These are phyloP conservation scores for Tulasnella sp. DNA, from an alignment of 768 basidiomycete species.

Conservation along the genomic window DNA sequence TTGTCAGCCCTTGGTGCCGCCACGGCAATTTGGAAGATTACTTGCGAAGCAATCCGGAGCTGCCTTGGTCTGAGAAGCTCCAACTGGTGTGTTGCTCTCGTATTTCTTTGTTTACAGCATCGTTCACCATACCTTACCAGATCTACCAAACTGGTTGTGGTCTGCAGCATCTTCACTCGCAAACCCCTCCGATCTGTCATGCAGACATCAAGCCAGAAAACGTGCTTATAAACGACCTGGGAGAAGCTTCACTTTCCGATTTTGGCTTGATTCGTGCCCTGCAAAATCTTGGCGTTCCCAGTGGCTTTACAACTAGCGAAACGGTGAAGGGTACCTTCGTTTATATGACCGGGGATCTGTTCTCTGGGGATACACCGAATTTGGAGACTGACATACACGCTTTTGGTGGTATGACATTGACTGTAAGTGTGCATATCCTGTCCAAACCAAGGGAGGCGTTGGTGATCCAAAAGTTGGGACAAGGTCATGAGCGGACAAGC, in stretches of 20 bases:
- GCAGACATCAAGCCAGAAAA: neutral
- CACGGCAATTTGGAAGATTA: neutral
- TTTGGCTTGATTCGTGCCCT: neutral
- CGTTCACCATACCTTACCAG: neutral
- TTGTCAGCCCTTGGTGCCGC: neutral
- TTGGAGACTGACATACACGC: neutral
- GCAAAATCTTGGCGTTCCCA: neutral
- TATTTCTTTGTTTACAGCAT: neutral
- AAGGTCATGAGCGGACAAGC: neutral
- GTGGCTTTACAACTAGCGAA: neutral
- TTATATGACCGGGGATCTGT: neutral
- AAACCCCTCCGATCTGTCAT: neutral
- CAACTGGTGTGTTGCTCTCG: neutral
- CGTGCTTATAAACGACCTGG: neutral
- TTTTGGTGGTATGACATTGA: neutral
- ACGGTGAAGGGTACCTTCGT: neutral
- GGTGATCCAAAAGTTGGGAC: neutral
- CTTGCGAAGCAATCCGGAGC: neutral
- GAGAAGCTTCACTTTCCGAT: neutral
- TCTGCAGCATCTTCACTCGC: neutral
- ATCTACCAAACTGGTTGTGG: neutral
- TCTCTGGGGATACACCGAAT: neutral
- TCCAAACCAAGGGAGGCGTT: neutral
- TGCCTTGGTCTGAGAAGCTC: neutral
- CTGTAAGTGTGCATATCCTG: neutral